phyloP scores from a whole-genome alignment of 2,329 filamentous ascomycete species.

The Dryadomyces quercus-mongolicae region DNA sequence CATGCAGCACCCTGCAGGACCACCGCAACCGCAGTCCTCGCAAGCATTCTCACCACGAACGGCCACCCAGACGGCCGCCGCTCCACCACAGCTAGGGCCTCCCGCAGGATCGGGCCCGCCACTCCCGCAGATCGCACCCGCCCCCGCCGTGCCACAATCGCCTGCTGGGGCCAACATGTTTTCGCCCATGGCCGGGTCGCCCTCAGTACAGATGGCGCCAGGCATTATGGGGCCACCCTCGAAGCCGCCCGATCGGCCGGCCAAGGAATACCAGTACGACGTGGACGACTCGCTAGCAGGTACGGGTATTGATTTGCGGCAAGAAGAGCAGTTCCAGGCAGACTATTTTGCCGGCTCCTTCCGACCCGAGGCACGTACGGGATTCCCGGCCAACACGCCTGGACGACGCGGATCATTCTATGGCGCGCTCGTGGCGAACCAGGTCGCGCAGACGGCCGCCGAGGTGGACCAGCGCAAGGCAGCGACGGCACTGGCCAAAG shows the following conservation, averaged over 20 bases:
- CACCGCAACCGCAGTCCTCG: not conserved
- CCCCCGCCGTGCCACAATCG: not conserved
- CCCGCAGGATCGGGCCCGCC: slow-evolving; percentile 1
- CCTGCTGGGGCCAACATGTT: slow-evolving; percentile 2
- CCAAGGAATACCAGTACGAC: slow-evolving; percentile 56
- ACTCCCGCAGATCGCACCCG: slow-evolving; percentile 5
- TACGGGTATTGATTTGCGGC: slow-evolving; percentile 75
- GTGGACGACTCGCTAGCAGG: slow-evolving; percentile 73
- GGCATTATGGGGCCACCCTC: slow-evolving; percentile 46
- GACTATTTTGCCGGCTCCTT: slow-evolving; percentile 44
- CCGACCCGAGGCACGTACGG: slow-evolving; percentile 32
- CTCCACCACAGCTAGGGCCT: slow-evolving; percentile 9
- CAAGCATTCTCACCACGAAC: slow-evolving; percentile 4
- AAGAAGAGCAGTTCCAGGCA: slow-evolving; percentile 73
- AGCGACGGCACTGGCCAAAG: slow-evolving; percentile 51
- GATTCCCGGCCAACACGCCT: slow-evolving; percentile 43
- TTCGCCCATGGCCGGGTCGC: slow-evolving; percentile 3
- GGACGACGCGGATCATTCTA: slow-evolving; percentile 48
- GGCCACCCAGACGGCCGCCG: slow-evolving; percentile 4
- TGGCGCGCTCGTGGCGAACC: slow-evolving; percentile 53
- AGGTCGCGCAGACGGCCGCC: slow-evolving; percentile 36
- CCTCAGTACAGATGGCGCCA: slow-evolving; percentile 4
- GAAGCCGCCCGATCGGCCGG: slow-evolving; percentile 48
- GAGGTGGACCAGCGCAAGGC: slow-evolving; percentile 48
- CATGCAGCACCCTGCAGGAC: slow-evolving; percentile 1